Evolutionary conservation across 2,329 filamentous ascomycete species (phyloP).

Genomic region (Geoglossum cookeanum): DNA sequence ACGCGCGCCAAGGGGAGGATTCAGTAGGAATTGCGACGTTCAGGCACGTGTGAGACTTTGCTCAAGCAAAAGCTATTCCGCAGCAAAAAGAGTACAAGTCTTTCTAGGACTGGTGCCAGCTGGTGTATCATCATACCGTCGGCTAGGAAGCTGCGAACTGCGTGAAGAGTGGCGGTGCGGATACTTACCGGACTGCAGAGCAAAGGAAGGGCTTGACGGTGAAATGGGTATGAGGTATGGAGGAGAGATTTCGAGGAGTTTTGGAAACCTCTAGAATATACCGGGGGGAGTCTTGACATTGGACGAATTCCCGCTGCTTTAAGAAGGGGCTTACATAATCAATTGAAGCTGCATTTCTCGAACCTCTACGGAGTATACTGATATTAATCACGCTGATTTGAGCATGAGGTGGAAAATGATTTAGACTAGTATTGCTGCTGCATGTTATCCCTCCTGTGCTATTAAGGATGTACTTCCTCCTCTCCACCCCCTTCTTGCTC

Average conservation of each 20-base stretch:
- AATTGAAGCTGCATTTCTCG: neutral
- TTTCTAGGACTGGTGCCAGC: conserved; percentile 50
- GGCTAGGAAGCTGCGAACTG: neutral
- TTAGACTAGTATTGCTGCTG: no score
- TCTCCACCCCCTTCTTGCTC: neutral
- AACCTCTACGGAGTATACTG: no score
- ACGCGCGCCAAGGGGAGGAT: neutral
- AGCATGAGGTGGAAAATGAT: no score
- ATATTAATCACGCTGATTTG: no score
- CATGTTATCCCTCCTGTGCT: no score
- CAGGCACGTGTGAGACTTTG: conserved; percentile 20
- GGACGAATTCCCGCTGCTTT: neutral
- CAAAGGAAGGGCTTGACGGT: neutral
- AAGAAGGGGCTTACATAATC: neutral
- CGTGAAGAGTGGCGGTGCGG: neutral
- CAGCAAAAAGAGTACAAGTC: conserved; percentile 42
- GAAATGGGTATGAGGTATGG: neutral
- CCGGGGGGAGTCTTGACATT: neutral
- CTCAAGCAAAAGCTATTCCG: conserved; percentile 37
- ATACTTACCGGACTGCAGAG: neutral
- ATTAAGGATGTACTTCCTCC: no score
- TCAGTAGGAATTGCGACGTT: neutral
- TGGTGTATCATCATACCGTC: conserved; percentile 35
- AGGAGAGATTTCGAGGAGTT: neutral
- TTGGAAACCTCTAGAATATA: conserved; percentile 1